Evolutionary conservation across 2,329 filamentous ascomycete genomes (phyloP).

Genomic region (Apiospora malaysiana): DNA sequence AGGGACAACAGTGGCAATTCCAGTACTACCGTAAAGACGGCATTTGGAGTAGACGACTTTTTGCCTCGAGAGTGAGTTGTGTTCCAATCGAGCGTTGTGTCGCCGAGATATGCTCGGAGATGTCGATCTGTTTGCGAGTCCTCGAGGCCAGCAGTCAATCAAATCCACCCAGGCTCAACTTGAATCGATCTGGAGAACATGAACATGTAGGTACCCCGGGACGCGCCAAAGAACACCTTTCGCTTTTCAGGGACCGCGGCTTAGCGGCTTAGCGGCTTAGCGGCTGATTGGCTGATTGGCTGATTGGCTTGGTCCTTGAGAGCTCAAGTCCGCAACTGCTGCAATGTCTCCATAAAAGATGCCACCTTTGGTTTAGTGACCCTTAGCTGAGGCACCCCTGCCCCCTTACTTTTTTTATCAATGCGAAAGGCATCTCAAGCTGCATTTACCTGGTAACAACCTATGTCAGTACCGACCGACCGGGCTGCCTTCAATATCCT

Average conservation of each 20-base stretch:
- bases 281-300: no score
- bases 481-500: no score
- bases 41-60: slow-evolving; percentile 13
- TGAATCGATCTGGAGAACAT: background rate
- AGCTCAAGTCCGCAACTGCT: background rate
- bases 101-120: background rate
- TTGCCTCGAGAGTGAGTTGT: background rate
- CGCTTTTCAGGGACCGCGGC: slow-evolving; percentile 22
- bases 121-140: background rate
- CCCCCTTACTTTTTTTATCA: background rate
- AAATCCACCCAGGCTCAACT: slow-evolving; percentile 7
- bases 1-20: slow-evolving; percentile 15
- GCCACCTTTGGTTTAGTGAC: background rate
- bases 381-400: background rate
- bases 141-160: background rate
- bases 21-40: slow-evolving; percentile 20
- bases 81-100: background rate
- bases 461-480: background rate
- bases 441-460: background rate
- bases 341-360: background rate
- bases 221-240: slow-evolving; percentile 23
- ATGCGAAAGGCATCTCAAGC: no score
- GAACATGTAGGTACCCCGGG: background rate
- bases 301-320: no score
- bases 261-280: background rate